Percentiles rank a stretch among this genome's conserved stretches.
Evolutionary conservation across 805 yeast genomes (phyloP).

Genomic region (Hanseniaspora opuntiae): DNA sequence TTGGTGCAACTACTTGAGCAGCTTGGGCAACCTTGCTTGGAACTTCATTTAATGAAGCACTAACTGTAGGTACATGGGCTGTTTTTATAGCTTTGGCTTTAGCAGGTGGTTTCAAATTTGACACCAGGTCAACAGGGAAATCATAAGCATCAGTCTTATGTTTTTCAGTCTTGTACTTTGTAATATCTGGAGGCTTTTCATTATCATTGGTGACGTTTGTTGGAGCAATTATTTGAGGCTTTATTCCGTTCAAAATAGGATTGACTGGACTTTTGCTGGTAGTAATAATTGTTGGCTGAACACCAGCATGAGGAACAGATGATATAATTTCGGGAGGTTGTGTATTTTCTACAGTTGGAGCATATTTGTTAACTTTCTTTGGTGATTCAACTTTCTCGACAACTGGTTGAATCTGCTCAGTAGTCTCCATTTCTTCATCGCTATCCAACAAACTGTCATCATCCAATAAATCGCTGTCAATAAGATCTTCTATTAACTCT

Average conservation of each 20-base stretch:
- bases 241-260: background rate
- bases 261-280: background rate
- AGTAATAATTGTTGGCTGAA: background rate
- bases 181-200: conserved; percentile 18
- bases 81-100: conserved; percentile 31
- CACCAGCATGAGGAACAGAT: background rate
- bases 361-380: conserved; percentile 5
- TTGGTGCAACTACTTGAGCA: conserved; percentile 16
- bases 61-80: conserved; percentile 16
- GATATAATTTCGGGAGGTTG: background rate
- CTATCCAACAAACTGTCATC: conserved; percentile 25
- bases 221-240: conserved; percentile 14
- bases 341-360: background rate
- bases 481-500: conserved; percentile 17
- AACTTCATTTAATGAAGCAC: background rate
- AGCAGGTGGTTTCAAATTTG: conserved; percentile 22
- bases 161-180: conserved; percentile 34
- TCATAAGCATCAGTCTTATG: conserved; percentile 66
- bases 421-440: conserved; percentile 19
- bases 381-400: background rate
- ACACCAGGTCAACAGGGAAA: conserved; percentile 46
- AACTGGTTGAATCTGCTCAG: background rate
- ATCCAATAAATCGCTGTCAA: conserved; percentile 33
- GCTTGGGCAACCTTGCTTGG: conserved; percentile 10
- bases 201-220: conserved; percentile 3